Evolutionary conservation across 345 rosid species (phyloP), one percentile per base, ranked within the genome.

Genomic region (Eucalyptus cloeziana): DNA sequence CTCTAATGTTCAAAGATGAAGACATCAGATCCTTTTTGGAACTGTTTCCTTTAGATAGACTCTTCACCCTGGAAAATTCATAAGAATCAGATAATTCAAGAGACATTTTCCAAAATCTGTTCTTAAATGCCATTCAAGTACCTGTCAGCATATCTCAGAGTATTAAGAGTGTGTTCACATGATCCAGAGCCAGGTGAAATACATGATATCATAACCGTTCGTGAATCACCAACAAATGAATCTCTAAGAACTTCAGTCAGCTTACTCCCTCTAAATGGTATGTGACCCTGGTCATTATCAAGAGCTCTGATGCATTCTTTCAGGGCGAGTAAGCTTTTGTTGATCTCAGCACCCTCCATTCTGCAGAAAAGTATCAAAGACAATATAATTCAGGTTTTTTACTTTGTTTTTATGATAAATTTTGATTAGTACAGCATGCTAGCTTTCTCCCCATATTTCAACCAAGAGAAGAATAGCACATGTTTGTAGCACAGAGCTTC

Each of bases 261-360:
- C 89, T 95, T 95, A 91, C 96, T 95, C 79, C 96, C 96, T 91
- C 95, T 91, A 83, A 95, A 95, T 37, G 96, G 96, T 58, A 95
- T 95, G 89, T 95, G 96, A 88, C 94, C 93, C 92, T 93, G 95
- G 88, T 95, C 96, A 87, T 91, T 95, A 88, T 95, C 96, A 51
- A 95, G 95, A 90, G 96, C 96, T 90, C 96, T 93, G 54, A 94
- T 95, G 91, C 96, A 94, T 87, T 95, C 96, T 86, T 95, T 95
- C 90, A 95, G 86, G 56, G 96, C 96, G 8, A 95, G 93, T 86
- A 95, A 92, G 90, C 97, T 95, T 89, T 95, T 95, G 91, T 95
- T 95, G 58, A 95, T 94, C 90, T 94, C 96, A 44, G 95, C 96
- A 90, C 96, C 96, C 93, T 95, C 95, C 90, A 95, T 92, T 91